Evolutionary conservation across 352 stramenopile species (phyloP).

Genomic region (Phytopythium boreale): DNA sequence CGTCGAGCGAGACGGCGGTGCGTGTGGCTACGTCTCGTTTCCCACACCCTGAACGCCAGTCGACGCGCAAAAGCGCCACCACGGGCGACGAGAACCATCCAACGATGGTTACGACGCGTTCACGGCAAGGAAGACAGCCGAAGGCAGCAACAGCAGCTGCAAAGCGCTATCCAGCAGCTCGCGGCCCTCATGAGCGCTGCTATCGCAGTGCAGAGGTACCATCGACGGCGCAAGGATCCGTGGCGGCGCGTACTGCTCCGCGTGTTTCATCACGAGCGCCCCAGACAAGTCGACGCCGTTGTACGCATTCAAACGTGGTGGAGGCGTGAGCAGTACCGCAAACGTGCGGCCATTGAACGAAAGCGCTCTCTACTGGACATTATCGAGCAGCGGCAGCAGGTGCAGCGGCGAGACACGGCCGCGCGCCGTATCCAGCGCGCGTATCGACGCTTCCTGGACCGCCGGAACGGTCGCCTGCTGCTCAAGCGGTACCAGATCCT

Average conservation of each 20-base stretch:
- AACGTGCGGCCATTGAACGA: slow-evolving; percentile 3
- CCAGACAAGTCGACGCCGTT: slow-evolving; percentile 16
- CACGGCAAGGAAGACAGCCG: background rate
- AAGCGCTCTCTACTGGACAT: slow-evolving; percentile 14
- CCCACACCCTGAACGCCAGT: background rate
- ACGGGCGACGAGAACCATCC: slow-evolving; percentile 6
- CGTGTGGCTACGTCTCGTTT: slow-evolving; percentile 6
- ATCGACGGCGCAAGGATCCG: slow-evolving; percentile 22
- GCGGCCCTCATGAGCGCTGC: slow-evolving; percentile 20
- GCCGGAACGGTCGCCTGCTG: slow-evolving; percentile 34
- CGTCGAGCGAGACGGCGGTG: background rate
- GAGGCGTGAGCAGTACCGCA: slow-evolving; percentile 15
- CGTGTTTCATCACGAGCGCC: slow-evolving; percentile 28
- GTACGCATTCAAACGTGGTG: slow-evolving; percentile 21
- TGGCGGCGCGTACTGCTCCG: slow-evolving; percentile 26
- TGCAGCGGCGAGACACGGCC: slow-evolving; percentile 20
- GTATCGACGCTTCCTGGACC: slow-evolving; percentile 19
- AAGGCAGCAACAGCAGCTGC: background rate
- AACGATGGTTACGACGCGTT: slow-evolving; percentile 14
- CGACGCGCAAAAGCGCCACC: background rate
- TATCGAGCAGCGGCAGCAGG: slow-evolving; percentile 20
- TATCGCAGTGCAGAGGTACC: slow-evolving; percentile 37
- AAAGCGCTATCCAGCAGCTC: slow-evolving; percentile 14
- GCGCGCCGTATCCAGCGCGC: slow-evolving; percentile 33
- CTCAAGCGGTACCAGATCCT: slow-evolving; percentile 43